Base-by-base conservation (phyloP, 257 asterid genomes). In the Ophiorrhiza pumila region DNA sequence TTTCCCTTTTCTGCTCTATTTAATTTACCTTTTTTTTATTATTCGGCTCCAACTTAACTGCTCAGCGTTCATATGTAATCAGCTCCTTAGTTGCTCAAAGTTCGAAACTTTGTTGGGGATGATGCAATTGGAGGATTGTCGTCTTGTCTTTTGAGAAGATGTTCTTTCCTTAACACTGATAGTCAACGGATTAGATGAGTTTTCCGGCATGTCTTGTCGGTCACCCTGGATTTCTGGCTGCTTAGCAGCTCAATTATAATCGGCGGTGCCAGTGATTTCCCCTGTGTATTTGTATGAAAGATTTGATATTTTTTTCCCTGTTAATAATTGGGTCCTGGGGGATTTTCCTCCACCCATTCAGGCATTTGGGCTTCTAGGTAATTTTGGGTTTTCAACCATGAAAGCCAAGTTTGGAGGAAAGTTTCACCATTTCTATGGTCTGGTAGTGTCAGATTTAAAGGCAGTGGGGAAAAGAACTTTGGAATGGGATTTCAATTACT, bases 401-500 rank as follows among this genome's bases (percentile, higher is more conserved):
- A 86, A 84, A 78, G 73, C 86, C 22, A 69, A 72, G 77, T n/a
- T 74, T 61, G 85, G 78, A 20, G 84, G 78, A 57, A 78, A 79
- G 65, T 46, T 72, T 56, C 79, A 60, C 42, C 59, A 74, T 66
- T 77, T 71, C 49, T 75, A 61, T 58, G 77, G 83, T 22, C 81
- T 80, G 25, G 86, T 81, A 23, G 84, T 79, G 69, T 64, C 92
- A 25, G 90, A 85, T 81, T 56, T 85, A 78, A 84, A 84, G 78
- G 80, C 78, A 18, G 58, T 84, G 69, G 97, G 96, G 74, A 88
- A 88, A 68, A 88, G 72, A 86, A 82, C 73, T 37, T 43, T 72
- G 72, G 99, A 95, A 50, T 95, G 98, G 98, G 95, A 86, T 83
- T 83, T 84, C 83, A 95, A 83, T 80, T 92, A 87, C 9, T 95